Conservation (phyloP, 495 filamentous ascomycete genomes). For the Staphylotrichum tortipilum region DNA sequence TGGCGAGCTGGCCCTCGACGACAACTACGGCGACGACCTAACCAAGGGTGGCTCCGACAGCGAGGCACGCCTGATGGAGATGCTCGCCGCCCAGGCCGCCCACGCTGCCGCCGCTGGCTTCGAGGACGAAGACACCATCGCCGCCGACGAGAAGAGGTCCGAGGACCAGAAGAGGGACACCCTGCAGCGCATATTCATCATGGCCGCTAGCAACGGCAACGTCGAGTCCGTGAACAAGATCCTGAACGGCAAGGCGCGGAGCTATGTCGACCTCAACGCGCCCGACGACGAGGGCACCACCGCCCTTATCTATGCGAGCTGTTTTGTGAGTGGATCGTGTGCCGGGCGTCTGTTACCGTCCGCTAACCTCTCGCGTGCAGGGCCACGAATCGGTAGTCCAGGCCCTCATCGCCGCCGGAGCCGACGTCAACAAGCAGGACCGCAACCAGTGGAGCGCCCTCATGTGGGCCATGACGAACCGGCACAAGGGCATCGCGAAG, state of each 20-base stretch:
- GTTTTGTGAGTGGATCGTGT: slow-evolving; percentile 77
- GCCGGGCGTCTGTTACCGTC: neutral
- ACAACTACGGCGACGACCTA: slow-evolving; percentile 54
- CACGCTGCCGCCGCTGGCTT: slow-evolving; percentile 62
- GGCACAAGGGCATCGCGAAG: slow-evolving; percentile 92
- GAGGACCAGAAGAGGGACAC: slow-evolving; percentile 69
- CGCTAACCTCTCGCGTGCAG: no score
- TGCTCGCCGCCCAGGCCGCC: slow-evolving; percentile 88
- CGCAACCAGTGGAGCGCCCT: slow-evolving; percentile 93
- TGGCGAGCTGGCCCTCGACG: slow-evolving; percentile 47
- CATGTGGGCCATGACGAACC: slow-evolving; percentile 99
- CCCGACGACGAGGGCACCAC: slow-evolving; percentile 92
- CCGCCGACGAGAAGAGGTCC: slow-evolving; percentile 61
- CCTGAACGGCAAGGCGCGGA: slow-evolving; percentile 62
- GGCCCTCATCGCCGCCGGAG: slow-evolving; percentile 75
- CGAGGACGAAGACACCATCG: slow-evolving; percentile 73
- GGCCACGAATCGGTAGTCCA: slow-evolving; percentile 87
- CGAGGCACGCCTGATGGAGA: slow-evolving; percentile 83
- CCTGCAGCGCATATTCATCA: slow-evolving; percentile 80
- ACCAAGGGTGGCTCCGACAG: slow-evolving; percentile 60
- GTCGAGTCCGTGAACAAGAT: slow-evolving; percentile 70
- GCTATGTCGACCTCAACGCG: slow-evolving; percentile 78
- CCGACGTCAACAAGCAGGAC: slow-evolving; percentile 89
- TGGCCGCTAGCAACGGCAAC: slow-evolving; percentile 96
- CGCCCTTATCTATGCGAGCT: slow-evolving; percentile 95